Conservation (phyloP, 768 basidiomycete genomes). For the Daedaleopsis nitida region DNA sequence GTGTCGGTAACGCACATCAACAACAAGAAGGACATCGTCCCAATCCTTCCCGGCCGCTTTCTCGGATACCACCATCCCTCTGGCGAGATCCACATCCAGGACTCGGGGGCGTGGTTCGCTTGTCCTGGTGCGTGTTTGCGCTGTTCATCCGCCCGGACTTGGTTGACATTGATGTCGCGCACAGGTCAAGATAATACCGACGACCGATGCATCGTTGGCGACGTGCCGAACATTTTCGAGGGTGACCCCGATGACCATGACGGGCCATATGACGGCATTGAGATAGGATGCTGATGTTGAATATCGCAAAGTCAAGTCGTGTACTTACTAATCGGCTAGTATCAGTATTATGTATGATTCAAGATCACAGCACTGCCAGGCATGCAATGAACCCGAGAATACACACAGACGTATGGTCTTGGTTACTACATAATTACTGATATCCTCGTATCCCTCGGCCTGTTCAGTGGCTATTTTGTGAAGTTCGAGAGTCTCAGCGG, state of each 20-base stretch:
- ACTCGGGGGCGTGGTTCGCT: conserved; percentile 50
- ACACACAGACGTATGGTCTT: too few species aligned
- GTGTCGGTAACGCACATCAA: conserved; percentile 53
- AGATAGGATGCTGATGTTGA: conserved; percentile 26
- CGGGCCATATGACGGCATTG: conserved; percentile 30
- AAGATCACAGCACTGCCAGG: too few species aligned
- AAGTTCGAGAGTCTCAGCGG: too few species aligned
- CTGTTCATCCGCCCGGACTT: too few species aligned
- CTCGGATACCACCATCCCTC: conserved; percentile 51
- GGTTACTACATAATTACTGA: too few species aligned
- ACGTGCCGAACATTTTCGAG: conserved; percentile 53
- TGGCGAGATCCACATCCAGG: conserved; percentile 42
- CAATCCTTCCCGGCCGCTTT: conserved; percentile 32
- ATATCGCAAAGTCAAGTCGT: neutral
- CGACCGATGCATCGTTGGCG: conserved; percentile 52
- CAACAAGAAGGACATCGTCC: conserved; percentile 47
- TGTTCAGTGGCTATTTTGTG: too few species aligned
- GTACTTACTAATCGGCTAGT: neutral
- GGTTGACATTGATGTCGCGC: too few species aligned
- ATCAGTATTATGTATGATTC: too few species aligned
- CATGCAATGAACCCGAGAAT: too few species aligned
- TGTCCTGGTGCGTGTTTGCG: conserved; percentile 41
- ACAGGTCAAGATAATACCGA: conserved; percentile 64
- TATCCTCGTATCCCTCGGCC: too few species aligned
- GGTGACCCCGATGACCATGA: conserved; percentile 49